Conservation (phyloP, 1,284 basidiomycete genomes). For the Puccinia hordei region DNA sequence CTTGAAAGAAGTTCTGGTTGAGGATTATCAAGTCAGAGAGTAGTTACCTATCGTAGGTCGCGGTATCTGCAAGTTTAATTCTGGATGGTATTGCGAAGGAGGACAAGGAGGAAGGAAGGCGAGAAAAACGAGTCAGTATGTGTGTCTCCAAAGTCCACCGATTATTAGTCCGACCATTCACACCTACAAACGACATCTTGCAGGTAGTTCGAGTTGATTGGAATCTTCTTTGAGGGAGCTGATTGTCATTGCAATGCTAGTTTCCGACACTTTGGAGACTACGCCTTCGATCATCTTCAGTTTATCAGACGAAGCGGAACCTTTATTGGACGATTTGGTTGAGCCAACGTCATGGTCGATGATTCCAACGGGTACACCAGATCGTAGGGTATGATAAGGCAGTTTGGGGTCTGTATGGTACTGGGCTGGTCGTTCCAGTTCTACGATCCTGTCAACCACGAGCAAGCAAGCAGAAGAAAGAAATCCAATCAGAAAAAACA, state of each 20-base stretch:
- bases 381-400: slow-evolving; percentile 82
- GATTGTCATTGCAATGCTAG: slow-evolving; percentile 17
- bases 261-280: slow-evolving; percentile 70
- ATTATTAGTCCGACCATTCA: slow-evolving; percentile 65
- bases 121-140: slow-evolving; percentile 62
- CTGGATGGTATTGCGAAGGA: slow-evolving; percentile 53
- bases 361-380: slow-evolving; percentile 52
- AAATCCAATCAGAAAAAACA: neutral
- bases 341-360: slow-evolving; percentile 56
- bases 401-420: slow-evolving; percentile 73
- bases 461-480: neutral
- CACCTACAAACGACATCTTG: slow-evolving; percentile 66
- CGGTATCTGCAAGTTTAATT: slow-evolving; percentile 87
- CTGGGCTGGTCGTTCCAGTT: slow-evolving; percentile 78
- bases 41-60: slow-evolving; percentile 79
- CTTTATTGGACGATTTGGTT: slow-evolving; percentile 61
- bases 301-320: slow-evolving; percentile 57
- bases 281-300: slow-evolving; percentile 68
- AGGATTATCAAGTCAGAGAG: neutral
- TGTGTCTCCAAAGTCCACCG: slow-evolving; percentile 75
- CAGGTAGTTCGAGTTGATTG: slow-evolving; percentile 74
- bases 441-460: slow-evolving; percentile 68
- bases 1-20: neutral
- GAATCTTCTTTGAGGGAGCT: slow-evolving; percentile 66
- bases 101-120: neutral